Evolutionary conservation across 129 eudicot species (phyloP), one percentile per base, ranked within the genome.

Genomic region (Tagetes erecta): DNA sequence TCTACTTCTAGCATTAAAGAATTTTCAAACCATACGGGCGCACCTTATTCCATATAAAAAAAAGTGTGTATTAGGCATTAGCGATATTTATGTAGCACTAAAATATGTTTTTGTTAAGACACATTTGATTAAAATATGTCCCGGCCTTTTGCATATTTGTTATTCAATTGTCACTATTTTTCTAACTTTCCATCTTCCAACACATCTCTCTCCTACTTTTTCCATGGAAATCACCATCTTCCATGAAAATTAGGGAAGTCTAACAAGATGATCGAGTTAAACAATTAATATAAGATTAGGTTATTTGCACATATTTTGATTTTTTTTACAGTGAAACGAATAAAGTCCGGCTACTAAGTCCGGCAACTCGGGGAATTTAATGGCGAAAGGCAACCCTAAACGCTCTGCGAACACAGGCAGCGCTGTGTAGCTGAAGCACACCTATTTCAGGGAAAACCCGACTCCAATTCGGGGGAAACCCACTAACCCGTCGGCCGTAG

Each of bases 151-250:
- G 49, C 49, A 45, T 45, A 0, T 45, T 51, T n/a, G 58, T 51
- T n/a, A 51, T n/a, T 13, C n/a, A 59, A 59, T 30, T 44, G 14
- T 0, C 1, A 45, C 1, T 67, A 67, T 9, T 39, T 53, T 30
- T 72, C 36, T 72, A 71, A 39, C 30, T 50, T 8, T 30, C 45
- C 47, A 37, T 9, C 9, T 59, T 45, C 42, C 57, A 45, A 42
- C 14, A 66, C 36, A 30, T 35, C 1, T 67, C 72, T 27, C 64
- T 64, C 65, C 44, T 39, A 64, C 58, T 36, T 75, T 64, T 62
- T 65, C 11, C 73, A 75, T 66, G 46, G 56, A 75, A 65, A 65
- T 75, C 73, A 75, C 65, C 66, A 39, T 75, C 64, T 75, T 31
- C 68, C 53, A 66, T 75, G 56, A 33, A 75, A 75, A 75, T 65